phyloP scores from a whole-genome alignment of 202 grass and related monocot genomes.

The Setaria italica region DNA sequence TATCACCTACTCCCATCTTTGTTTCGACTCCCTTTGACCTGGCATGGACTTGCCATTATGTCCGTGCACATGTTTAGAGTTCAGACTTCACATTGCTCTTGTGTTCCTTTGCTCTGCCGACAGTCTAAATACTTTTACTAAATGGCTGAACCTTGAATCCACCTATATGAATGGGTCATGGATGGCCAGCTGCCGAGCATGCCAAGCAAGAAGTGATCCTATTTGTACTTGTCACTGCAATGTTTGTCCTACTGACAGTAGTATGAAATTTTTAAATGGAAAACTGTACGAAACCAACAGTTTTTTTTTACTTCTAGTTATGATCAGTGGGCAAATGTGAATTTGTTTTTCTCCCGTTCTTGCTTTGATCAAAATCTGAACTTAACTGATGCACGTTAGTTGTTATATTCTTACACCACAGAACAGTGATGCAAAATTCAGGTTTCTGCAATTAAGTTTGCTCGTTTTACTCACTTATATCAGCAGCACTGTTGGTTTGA shows the following conservation, averaged over 20 bases:
- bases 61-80: slow-evolving; percentile 49
- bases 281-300: slow-evolving; percentile 2
- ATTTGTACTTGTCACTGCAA: slow-evolving; percentile 27
- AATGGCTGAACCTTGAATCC: neutral
- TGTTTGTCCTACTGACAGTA: slow-evolving; percentile 6
- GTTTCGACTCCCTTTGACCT: slow-evolving; percentile 40
- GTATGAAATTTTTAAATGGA: neutral
- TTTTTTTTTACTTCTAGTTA: neutral
- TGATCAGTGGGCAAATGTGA: neutral
- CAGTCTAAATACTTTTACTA: neutral
- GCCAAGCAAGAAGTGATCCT: slow-evolving; percentile 23
- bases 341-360: neutral
- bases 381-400: neutral
- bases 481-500: slow-evolving; percentile 27
- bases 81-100: slow-evolving; percentile 24
- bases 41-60: slow-evolving; percentile 36
- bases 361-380: slow-evolving; percentile 18
- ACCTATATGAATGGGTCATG: neutral
- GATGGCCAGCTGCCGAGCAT: slow-evolving; percentile 22
- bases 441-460: slow-evolving; percentile 12
- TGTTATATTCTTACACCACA: neutral
- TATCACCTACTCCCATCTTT: slow-evolving; percentile 25
- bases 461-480: neutral
- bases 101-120: slow-evolving; percentile 40
- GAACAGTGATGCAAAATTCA: neutral